Percentiles rank a stretch among this genome's conserved stretches.
These are phyloP conservation scores for Kazachstania bromeliacearum DNA, from an alignment of 805 yeast species.

Conservation along the genomic window DNA sequence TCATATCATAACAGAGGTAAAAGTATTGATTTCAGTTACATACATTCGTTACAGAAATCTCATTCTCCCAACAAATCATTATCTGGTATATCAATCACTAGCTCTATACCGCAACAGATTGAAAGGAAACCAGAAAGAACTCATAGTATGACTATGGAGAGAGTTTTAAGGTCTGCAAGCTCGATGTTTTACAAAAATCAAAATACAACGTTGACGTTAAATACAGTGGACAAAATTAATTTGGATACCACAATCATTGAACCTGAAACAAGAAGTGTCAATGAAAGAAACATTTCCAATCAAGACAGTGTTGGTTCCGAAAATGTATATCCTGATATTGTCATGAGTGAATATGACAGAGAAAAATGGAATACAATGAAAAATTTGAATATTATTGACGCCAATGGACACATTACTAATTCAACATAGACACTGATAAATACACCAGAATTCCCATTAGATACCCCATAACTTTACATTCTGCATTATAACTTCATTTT, in stretches of 20 bases:
- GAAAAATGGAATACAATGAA: slow-evolving; percentile 26
- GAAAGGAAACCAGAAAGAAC: slow-evolving; percentile 11
- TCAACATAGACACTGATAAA: too few relatives aligned
- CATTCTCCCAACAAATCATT: slow-evolving; percentile 28
- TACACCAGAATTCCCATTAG: too few relatives aligned
- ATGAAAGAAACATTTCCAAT: slow-evolving; percentile 6
- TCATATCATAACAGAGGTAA: slow-evolving; percentile 17
- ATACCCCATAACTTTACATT: too few relatives aligned
- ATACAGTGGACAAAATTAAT: slow-evolving; percentile 3
- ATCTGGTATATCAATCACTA: slow-evolving; percentile 10
- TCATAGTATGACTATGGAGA: slow-evolving; percentile 10
- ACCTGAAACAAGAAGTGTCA: background rate
- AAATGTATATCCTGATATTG: slow-evolving; percentile 18
- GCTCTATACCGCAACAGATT: slow-evolving; percentile 2
- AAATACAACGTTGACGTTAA: slow-evolving; percentile 5
- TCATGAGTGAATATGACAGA: slow-evolving; percentile 29
- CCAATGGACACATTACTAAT: slow-evolving; percentile 4
- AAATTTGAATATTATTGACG: slow-evolving; percentile 6
- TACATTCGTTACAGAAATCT: slow-evolving; percentile 22
- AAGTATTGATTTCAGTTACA: slow-evolving; percentile 27
- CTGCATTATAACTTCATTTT: too few relatives aligned
- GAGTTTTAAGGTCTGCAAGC: slow-evolving; percentile 9
- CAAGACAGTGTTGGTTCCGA: slow-evolving; percentile 8
- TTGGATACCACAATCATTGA: slow-evolving; percentile 1
- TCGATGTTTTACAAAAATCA: slow-evolving; percentile 9